Conservation (phyloP, 306 rosid species). For the Betula pendula region DNA sequence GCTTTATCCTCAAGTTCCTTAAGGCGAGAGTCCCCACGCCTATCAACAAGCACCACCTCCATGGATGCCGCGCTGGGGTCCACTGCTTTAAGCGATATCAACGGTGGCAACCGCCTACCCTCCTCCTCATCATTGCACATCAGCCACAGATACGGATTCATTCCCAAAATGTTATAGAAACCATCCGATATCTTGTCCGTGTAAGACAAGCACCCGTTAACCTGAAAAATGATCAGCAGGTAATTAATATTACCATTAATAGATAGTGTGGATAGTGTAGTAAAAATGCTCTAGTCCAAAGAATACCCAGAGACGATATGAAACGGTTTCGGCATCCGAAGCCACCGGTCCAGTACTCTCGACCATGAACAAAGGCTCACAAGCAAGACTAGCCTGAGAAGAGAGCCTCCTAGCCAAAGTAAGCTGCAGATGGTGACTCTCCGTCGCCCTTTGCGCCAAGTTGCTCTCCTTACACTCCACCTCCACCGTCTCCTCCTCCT, state of each 20-base stretch:
- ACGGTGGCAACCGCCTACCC: slow-evolving; percentile 58
- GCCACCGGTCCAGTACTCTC: slow-evolving; percentile 40
- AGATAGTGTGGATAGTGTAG: not conserved
- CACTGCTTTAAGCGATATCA: slow-evolving; percentile 68
- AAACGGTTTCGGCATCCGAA: slow-evolving; percentile 70
- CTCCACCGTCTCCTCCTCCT: slow-evolving; percentile 14
- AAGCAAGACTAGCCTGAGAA: slow-evolving; percentile 57
- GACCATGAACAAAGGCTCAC: slow-evolving; percentile 55
- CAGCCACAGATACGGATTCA: slow-evolving; percentile 95
- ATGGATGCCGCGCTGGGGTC: slow-evolving; percentile 66
- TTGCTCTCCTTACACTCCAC: slow-evolving; percentile 22
- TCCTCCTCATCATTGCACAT: slow-evolving; percentile 83
- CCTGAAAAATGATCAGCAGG: slow-evolving; percentile 44
- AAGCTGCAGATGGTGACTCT: slow-evolving; percentile 66
- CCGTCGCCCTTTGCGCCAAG: slow-evolving; percentile 45
- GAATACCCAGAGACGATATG: slow-evolving; percentile 89
- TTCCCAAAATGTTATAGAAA: slow-evolving; percentile 88
- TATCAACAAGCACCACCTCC: slow-evolving; percentile 89
- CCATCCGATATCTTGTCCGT: slow-evolving; percentile 91
- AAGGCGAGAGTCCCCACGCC: slow-evolving; percentile 65
- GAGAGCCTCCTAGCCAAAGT: slow-evolving; percentile 61
- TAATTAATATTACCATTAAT: slow-evolving; percentile 9
- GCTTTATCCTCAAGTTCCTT: slow-evolving; percentile 90
- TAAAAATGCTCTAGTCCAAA: too few relatives aligned
- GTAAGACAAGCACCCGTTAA: slow-evolving; percentile 90